phyloP scores from a whole-genome alignment of 2,329 filamentous ascomycete genomes.

The Cordyceps farinosa region DNA sequence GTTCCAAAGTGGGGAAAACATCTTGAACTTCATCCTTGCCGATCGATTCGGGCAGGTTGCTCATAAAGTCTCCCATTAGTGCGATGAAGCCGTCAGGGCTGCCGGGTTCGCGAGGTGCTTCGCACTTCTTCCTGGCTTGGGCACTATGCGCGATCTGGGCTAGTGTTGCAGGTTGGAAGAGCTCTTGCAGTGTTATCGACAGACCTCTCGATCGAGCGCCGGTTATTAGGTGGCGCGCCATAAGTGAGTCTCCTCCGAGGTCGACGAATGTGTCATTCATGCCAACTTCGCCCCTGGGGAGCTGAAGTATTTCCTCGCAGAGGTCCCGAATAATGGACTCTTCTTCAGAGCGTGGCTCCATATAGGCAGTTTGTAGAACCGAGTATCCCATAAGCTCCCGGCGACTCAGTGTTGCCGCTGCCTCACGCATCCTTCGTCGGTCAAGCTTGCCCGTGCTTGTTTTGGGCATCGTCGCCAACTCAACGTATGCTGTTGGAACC shows the following conservation, averaged over 20 bases:
- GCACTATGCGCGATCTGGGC: background rate
- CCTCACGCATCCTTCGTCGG: background rate
- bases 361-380: background rate
- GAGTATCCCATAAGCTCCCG: background rate
- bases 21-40: background rate
- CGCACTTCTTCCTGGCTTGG: background rate
- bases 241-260: constrained; percentile 8
- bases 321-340: background rate
- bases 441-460: constrained; percentile 11
- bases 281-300: background rate
- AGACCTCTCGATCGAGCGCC: background rate
- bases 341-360: background rate
- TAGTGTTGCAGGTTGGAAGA: background rate
- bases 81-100: background rate
- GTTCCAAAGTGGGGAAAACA: background rate
- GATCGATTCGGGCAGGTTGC: background rate
- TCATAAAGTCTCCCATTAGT: background rate
- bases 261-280: constrained; percentile 10
- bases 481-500: constrained; percentile 1
- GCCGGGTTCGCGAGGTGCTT: background rate
- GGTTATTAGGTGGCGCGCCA: background rate
- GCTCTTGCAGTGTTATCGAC: background rate
- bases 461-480: background rate
- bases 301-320: background rate
- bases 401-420: background rate